Evolutionary conservation across 352 stramenopile species (phyloP).

Genomic region (Phytopythium helicoides): DNA sequence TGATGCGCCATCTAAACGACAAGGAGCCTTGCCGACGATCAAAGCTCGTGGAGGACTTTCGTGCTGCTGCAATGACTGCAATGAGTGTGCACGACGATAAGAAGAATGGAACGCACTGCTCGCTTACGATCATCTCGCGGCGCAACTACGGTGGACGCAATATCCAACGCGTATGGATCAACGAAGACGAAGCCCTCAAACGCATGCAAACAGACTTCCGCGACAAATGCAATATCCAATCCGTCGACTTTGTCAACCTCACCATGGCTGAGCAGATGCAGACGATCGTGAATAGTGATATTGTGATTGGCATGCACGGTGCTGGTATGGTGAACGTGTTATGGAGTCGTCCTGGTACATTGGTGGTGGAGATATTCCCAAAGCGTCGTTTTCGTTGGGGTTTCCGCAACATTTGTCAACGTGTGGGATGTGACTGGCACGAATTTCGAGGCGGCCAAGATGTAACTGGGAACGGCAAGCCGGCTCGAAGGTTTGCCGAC

Average conservation of each 20-base stretch:
- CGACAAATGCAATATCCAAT: slow-evolving; percentile 31
- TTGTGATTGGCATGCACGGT: slow-evolving; percentile 81
- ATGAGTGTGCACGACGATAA: slow-evolving; percentile 16
- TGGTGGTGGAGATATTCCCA: slow-evolving; percentile 74
- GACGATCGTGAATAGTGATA: slow-evolving; percentile 56
- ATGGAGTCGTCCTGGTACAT: slow-evolving; percentile 48
- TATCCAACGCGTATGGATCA: slow-evolving; percentile 59
- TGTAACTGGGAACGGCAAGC: no score
- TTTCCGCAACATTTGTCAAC: slow-evolving; percentile 75
- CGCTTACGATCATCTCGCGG: slow-evolving; percentile 58
- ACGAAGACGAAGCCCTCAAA: slow-evolving; percentile 48
- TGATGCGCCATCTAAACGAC: no score
- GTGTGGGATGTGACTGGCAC: slow-evolving; percentile 60
- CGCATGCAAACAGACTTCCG: slow-evolving; percentile 21
- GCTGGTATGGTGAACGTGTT: slow-evolving; percentile 77
- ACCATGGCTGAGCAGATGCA: slow-evolving; percentile 60
- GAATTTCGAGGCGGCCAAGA: slow-evolving; percentile 44
- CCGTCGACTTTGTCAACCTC: slow-evolving; percentile 62
- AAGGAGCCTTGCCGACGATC: no score
- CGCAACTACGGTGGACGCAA: slow-evolving; percentile 40
- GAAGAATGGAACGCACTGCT: slow-evolving; percentile 12
- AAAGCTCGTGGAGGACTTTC: slow-evolving; percentile 16
- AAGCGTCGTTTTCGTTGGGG: slow-evolving; percentile 48
- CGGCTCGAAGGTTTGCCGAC: no score
- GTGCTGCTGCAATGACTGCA: slow-evolving; percentile 15